Base-by-base conservation (phyloP, 2,329 filamentous ascomycete species). In the Corynespora cassiicola region DNA sequence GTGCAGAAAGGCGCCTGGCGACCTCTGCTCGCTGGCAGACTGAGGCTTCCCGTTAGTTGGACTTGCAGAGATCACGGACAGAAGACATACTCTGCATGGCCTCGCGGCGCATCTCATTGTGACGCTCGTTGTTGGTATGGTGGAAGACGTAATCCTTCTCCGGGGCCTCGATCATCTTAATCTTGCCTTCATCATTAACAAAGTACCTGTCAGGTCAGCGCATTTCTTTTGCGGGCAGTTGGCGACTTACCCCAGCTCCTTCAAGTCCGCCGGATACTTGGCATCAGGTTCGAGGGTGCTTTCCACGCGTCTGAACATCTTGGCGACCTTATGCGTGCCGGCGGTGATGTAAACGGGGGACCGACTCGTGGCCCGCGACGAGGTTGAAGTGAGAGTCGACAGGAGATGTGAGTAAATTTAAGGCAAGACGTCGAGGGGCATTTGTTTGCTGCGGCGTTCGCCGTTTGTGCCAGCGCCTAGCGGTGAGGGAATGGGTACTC, bases 281-380 rank as follows among this genome's bases (percentile, higher is more conserved):
- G 82, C 78, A 58, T 96, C 65, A 5, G 55, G 38, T n/a, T 88
- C 87, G 3, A 95, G 80, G 52, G 82, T 79, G 7, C 78, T 76
- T 71, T 81, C 81, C 24, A 77, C 75, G 39, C 87, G 86, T 33
- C 85, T 82, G 63, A 94, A 96, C 90, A 96, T 94, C 24, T 35
- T 46, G 12, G n/a, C n/a, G n/a, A n/a, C n/a, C n/a, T n/a, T n/a
- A n/a, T n/a, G n/a, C n/a, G n/a, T n/a, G n/a, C n/a, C n/a, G n/a
- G n/a, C n/a, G n/a, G n/a, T n/a, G n/a, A n/a, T n/a, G n/a, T n/a
- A n/a, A n/a, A n/a, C n/a, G n/a, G n/a, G n/a, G n/a, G n/a, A n/a
- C 8, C 15, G 20, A 17, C 7, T 33, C 12, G 9, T 22, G 14
- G 20, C 14, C 14, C 3, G 7, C 7, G 3, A 17, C n/a, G n/a